Evolutionary conservation across 73 alveolate genomes (phyloP).

Genomic region (Stentor coeruleus): DNA sequence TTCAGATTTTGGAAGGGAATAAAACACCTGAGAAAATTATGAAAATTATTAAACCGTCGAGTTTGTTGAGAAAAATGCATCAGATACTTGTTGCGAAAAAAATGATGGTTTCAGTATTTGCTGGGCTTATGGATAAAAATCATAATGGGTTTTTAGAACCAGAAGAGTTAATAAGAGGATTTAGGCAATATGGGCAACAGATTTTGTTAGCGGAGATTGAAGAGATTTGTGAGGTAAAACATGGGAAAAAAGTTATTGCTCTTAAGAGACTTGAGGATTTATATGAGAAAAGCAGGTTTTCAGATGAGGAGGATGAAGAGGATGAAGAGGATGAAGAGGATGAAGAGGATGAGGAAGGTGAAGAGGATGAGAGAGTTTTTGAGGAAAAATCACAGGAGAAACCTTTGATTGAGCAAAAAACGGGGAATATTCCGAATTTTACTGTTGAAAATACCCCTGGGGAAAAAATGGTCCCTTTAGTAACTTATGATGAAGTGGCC

Average conservation of each 20-base stretch:
- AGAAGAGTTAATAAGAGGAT: neutral
- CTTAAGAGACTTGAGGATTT: neutral
- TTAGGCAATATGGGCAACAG: neutral
- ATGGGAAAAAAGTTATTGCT: neutral
- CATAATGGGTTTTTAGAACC: neutral
- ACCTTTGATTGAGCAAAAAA: too few species aligned
- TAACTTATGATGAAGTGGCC: neutral
- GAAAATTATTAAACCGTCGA: neutral
- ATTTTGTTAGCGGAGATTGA: neutral
- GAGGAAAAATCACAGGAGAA: neutral
- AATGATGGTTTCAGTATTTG: neutral
- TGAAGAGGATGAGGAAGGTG: neutral
- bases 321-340: neutral
- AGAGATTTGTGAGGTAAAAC: neutral
- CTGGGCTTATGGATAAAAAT: neutral
- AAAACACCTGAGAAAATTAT: too few species aligned
- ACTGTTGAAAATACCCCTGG: too few species aligned
- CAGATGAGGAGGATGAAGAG: neutral
- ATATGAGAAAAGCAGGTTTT: neutral
- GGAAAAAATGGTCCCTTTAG: neutral
- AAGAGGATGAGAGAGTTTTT: neutral
- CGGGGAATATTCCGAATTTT: too few species aligned
- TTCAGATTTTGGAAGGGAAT: too few species aligned
- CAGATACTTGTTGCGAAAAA: neutral
- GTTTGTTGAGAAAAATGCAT: neutral